Percentiles rank a stretch among this genome's conserved stretches.
phyloP scores from a whole-genome alignment of 345 rosid species.

The Excoecaria agallocha region DNA sequence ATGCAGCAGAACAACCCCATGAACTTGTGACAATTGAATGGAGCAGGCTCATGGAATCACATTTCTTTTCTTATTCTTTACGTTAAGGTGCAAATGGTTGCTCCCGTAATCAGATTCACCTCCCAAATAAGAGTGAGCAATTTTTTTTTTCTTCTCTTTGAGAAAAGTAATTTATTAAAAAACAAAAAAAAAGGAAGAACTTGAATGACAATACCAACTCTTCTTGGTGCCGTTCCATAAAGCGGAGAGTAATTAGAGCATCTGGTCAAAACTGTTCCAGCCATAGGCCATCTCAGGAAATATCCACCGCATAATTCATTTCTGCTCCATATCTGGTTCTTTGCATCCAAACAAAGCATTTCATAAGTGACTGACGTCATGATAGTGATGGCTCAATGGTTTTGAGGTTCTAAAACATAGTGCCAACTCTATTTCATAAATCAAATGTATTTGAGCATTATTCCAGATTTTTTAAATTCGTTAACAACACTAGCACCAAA shows the following conservation, averaged over 20 bases:
- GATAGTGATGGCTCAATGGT: not conserved
- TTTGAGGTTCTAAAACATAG: no score
- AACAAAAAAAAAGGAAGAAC: constrained; percentile 13
- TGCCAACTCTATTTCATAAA: constrained; percentile 1
- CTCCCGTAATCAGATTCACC: constrained; percentile 34
- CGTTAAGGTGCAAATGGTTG: not conserved
- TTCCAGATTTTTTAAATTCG: not conserved
- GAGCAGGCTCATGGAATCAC: not conserved
- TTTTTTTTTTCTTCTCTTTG: not conserved
- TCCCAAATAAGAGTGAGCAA: constrained; percentile 18
- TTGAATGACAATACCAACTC: constrained; percentile 27
- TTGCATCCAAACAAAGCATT: constrained; percentile 27
- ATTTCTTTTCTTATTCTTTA: constrained; percentile 10
- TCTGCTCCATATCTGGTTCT: constrained; percentile 32
- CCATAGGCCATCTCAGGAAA: constrained; percentile 25
- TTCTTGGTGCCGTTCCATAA: constrained; percentile 21
- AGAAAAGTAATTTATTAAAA: constrained; percentile 1
- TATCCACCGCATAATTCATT: constrained; percentile 26
- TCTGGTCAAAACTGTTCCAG: constrained; percentile 42
- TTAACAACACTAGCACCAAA: not conserved
- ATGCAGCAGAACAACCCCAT: not conserved
- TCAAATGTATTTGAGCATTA: not conserved
- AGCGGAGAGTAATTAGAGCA: constrained; percentile 15
- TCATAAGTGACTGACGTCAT: constrained; percentile 10
- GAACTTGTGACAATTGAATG: not conserved